Evolutionary conservation across 2,329 filamentous ascomycete genomes (phyloP).

Genomic region (Mariannaea elegans): DNA sequence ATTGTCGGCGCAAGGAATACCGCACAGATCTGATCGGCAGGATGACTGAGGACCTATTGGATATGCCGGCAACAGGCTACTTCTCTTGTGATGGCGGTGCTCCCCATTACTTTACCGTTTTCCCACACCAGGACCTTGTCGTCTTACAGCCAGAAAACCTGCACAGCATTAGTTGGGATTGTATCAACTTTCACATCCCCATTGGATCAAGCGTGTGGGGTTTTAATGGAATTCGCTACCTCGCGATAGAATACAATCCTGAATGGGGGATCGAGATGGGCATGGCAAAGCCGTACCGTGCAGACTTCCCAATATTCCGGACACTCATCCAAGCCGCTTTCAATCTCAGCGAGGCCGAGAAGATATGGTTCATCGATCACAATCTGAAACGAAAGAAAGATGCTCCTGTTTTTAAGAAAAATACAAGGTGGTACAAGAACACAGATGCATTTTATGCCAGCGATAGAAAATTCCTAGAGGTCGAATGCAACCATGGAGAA

Average conservation of each 20-base stretch:
- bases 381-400: constrained; percentile 10
- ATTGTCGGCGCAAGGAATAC: not conserved
- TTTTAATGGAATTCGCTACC: rapidly evolving
- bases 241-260: constrained; percentile 15
- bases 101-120: constrained; percentile 9
- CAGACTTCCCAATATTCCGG: not conserved
- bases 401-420: not conserved
- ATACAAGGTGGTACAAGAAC: rapidly evolving
- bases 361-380: constrained; percentile 21
- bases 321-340: not conserved
- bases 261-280: constrained; percentile 3
- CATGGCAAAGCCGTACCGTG: not conserved
- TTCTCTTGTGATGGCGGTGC: not conserved
- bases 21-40: not conserved
- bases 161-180: rapidly evolving
- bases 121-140: constrained; percentile 16
- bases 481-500: not conserved
- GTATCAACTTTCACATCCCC: not conserved
- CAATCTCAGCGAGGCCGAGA: not conserved
- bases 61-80: not conserved
- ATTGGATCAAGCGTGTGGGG: not conserved
- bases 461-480: constrained; percentile 15
- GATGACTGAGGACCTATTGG: not conserved
- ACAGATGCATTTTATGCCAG: constrained; percentile 9
- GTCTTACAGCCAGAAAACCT: constrained; percentile 2